A percentile compares a stretch with the other conserved stretches of the same genome.
phyloP scores from a whole-genome alignment of 805 yeast species.

The Kuraishia molischiana region DNA sequence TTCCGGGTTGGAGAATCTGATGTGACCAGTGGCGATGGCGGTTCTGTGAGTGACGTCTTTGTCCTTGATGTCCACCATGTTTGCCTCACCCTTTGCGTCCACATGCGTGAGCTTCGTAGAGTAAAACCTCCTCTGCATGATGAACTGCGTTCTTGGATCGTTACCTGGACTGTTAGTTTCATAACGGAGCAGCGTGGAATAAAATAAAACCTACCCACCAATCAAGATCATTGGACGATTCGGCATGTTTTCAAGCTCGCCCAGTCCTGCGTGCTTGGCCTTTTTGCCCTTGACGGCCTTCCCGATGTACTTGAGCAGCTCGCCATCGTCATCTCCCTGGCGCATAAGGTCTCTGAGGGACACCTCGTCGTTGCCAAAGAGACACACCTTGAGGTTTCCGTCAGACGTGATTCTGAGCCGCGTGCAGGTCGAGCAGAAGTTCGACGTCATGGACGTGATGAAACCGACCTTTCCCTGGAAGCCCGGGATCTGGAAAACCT shows the following conservation, averaged over 20 bases:
- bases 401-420: conserved; percentile 40
- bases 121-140: background rate
- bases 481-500: conserved; percentile 30
- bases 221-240: conserved; percentile 49
- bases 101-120: conserved; percentile 24
- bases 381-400: conserved; percentile 45
- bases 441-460: conserved; percentile 45
- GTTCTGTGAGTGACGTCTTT: conserved; percentile 28
- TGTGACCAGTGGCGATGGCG: conserved; percentile 34
- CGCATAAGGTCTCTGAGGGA: conserved; percentile 35
- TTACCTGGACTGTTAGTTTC: conserved; percentile 4
- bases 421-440: conserved; percentile 44
- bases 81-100: conserved; percentile 28
- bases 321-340: conserved; percentile 21
- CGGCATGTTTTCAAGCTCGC: conserved; percentile 31
- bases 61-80: conserved; percentile 37
- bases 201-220: conserved; percentile 31
- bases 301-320: conserved; percentile 29
- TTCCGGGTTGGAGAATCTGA: conserved; percentile 24
- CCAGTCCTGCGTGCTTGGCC: conserved; percentile 43
- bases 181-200: conserved; percentile 1
- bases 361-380: conserved; percentile 42
- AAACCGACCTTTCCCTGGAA: conserved; percentile 38
- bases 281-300: conserved; percentile 35
- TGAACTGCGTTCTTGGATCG: conserved; percentile 1